phyloP scores from a whole-genome alignment of 2,329 filamentous ascomycete genomes.

The Neofusicoccum cordaticola region DNA sequence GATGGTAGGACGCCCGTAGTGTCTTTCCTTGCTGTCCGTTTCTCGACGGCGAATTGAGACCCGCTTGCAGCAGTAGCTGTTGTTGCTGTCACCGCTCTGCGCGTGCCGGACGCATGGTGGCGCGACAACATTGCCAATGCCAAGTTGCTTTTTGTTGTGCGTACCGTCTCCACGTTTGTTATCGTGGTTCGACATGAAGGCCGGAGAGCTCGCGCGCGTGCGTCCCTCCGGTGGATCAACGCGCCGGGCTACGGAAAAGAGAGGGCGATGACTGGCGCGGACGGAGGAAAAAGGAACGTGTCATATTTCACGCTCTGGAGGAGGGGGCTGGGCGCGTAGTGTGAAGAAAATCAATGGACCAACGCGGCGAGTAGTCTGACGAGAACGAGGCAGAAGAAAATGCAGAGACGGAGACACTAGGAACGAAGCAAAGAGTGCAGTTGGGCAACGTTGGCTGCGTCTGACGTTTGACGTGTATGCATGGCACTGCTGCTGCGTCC shows the following conservation, averaged over 20 bases:
- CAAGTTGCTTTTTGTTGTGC: conserved; percentile 10
- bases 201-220: neutral
- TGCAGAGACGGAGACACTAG: conserved; percentile 13
- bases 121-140: neutral
- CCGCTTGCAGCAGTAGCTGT: neutral
- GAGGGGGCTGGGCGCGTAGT: neutral
- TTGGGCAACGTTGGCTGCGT: neutral
- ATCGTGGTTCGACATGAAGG: conserved; percentile 11
- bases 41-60: neutral
- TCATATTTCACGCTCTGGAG: neutral
- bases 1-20: neutral
- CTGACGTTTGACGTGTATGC: conserved; percentile 15
- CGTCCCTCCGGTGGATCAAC: neutral
- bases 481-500: neutral
- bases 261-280: neutral
- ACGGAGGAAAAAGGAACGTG: neutral
- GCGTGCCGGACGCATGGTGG: neutral
- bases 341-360: neutral
- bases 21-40: neutral
- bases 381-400: conserved; percentile 10
- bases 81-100: neutral
- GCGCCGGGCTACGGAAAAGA: neutral
- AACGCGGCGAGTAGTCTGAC: neutral
- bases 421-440: neutral
- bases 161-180: conserved; percentile 4